These are phyloP conservation scores for Sporothrix luriei DNA, from an alignment of 2,329 filamentous ascomycete species.

Conservation along the genomic window DNA sequence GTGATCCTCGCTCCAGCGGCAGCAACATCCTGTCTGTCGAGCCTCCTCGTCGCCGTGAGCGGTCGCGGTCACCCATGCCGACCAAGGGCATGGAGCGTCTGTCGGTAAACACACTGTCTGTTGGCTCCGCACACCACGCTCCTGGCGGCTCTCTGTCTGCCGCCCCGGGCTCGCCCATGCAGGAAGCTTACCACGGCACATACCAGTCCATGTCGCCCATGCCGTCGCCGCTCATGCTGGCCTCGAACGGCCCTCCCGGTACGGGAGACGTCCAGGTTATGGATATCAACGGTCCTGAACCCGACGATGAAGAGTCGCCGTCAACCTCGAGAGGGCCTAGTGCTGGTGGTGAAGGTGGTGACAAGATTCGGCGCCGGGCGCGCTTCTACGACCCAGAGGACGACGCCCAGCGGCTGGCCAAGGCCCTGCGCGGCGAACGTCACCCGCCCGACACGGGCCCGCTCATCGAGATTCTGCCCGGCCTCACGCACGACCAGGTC, in stretches of 20 bases:
- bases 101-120: conserved; percentile 50
- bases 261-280: conserved; percentile 40
- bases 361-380: conserved; percentile 60
- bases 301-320: conserved; percentile 48
- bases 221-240: conserved; percentile 74
- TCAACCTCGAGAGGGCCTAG: conserved; percentile 26
- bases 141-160: conserved; percentile 51
- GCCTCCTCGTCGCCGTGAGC: conserved; percentile 40
- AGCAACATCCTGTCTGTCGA: conserved; percentile 51
- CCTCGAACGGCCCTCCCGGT: conserved; percentile 57
- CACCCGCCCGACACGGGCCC: conserved; percentile 66
- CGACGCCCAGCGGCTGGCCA: conserved; percentile 74
- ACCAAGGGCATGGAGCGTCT: conserved; percentile 58
- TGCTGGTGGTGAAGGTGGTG: conserved; percentile 44
- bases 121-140: conserved; percentile 42
- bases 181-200: conserved; percentile 90
- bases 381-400: conserved; percentile 84
- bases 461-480: conserved; percentile 81
- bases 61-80: conserved; percentile 53
- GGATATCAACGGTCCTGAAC: conserved; percentile 57
- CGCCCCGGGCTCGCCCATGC: conserved; percentile 76
- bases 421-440: conserved; percentile 69
- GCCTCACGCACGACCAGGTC: conserved; percentile 82
- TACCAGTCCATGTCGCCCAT: conserved; percentile 95
- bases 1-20: conserved; percentile 40